Conservation (phyloP, 2,329 filamentous ascomycete species). For the Colletotrichum sp. region DNA sequence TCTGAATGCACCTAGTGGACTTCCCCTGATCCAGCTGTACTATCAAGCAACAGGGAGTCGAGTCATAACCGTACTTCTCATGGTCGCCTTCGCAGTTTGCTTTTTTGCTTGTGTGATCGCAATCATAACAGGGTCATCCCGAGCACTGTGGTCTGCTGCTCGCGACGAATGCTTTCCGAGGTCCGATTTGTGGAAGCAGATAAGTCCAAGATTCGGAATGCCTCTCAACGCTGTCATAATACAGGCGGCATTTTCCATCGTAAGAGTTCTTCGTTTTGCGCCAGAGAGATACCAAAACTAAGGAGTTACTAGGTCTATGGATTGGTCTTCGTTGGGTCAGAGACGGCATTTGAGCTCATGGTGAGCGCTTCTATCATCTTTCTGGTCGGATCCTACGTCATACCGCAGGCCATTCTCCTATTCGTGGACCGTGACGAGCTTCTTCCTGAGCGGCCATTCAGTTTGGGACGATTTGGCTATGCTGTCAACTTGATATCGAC, state of each 20-base stretch:
- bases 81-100: background rate
- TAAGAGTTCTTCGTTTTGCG: background rate
- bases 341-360: slow-evolving; percentile 30
- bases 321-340: slow-evolving; percentile 31
- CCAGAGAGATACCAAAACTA: background rate
- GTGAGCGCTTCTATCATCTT: slow-evolving; percentile 31
- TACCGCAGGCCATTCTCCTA: slow-evolving; percentile 30
- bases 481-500: slow-evolving; percentile 21
- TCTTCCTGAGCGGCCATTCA: slow-evolving; percentile 27
- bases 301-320: slow-evolving; percentile 26
- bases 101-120: background rate
- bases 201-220: slow-evolving; percentile 26
- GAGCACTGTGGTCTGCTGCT: background rate
- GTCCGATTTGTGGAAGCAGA: slow-evolving; percentile 25
- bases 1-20: background rate
- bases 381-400: slow-evolving; percentile 26
- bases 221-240: slow-evolving; percentile 26
- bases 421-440: slow-evolving; percentile 29
- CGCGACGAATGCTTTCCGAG: slow-evolving; percentile 23
- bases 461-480: slow-evolving; percentile 26
- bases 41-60: background rate
- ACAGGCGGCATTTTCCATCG: background rate
- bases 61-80: background rate
- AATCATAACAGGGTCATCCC: background rate
- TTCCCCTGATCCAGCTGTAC: background rate